Evolutionary conservation across 768 basidiomycete genomes (phyloP).

Genomic region (Tephrocybe sp.): DNA sequence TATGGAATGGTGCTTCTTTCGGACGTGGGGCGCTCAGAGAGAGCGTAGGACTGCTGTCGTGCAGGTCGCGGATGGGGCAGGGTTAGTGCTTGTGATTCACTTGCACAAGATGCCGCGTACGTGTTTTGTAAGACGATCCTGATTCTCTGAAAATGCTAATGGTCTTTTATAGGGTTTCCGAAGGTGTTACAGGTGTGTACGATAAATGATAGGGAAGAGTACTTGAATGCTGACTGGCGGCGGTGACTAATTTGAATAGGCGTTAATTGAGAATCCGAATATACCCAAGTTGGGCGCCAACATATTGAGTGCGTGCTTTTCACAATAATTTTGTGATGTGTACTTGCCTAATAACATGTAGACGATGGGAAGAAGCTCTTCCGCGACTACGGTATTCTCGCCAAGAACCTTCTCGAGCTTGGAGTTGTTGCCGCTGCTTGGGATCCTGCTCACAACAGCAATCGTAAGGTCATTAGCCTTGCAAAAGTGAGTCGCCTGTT

Average conservation of each 20-base stretch:
- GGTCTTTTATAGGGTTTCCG: slow-evolving; percentile 26
- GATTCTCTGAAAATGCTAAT: not conserved
- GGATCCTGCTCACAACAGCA: slow-evolving; percentile 23
- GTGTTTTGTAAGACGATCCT: slow-evolving; percentile 1
- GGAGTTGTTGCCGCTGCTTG: slow-evolving; percentile 30
- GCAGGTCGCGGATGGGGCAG: slow-evolving; percentile 29
- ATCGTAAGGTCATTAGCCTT: slow-evolving; percentile 30
- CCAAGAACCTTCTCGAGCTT: slow-evolving; percentile 34
- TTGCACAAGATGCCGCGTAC: slow-evolving; percentile 29
- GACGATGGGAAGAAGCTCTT: slow-evolving; percentile 40
- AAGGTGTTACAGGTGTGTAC: slow-evolving; percentile 23
- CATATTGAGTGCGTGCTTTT: slow-evolving; percentile 26
- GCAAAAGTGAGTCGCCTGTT: slow-evolving; percentile 26
- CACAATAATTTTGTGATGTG: not conserved
- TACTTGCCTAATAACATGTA: slow-evolving; percentile 11
- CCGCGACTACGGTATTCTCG: slow-evolving; percentile 37
- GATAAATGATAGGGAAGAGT: not conserved
- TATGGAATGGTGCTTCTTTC: slow-evolving; percentile 33
- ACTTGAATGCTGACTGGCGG: not conserved
- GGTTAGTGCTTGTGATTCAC: slow-evolving; percentile 33
- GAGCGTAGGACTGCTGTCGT: slow-evolving; percentile 29
- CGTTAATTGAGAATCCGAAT: slow-evolving; percentile 28
- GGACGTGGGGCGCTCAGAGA: slow-evolving; percentile 1
- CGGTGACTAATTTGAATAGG: slow-evolving; percentile 21
- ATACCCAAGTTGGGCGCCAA: slow-evolving; percentile 34